Percentiles rank a stretch among this genome's conserved stretches.
Evolutionary conservation across 169 alveolate species (phyloP).

Genomic region (Cryptosporidium ryanae): DNA sequence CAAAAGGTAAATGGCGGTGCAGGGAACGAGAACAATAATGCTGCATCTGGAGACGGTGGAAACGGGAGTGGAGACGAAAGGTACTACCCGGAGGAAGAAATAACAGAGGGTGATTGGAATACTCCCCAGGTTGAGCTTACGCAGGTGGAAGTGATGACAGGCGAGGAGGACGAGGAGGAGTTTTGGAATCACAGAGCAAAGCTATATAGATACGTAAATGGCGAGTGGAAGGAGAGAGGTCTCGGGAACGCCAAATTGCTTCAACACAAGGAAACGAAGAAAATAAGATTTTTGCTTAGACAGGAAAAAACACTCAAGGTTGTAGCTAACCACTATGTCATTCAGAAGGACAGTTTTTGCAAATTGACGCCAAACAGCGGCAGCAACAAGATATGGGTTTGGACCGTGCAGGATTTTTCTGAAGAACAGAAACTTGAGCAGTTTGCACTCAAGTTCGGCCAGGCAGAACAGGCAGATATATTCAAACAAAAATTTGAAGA

Average conservation of each 20-base stretch:
- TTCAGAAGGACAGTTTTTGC: slow-evolving; percentile 89
- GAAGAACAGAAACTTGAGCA: slow-evolving; percentile 94
- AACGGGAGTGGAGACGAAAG: slow-evolving; percentile 78
- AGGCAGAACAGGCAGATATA: slow-evolving; percentile 89
- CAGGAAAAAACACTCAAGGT: slow-evolving; percentile 96
- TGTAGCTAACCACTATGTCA: slow-evolving; percentile 94
- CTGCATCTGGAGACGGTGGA: slow-evolving; percentile 56
- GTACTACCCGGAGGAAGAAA: slow-evolving; percentile 85
- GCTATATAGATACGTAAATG: slow-evolving; percentile 92
- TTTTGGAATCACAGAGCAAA: slow-evolving; percentile 94
- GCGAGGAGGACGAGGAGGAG: slow-evolving; percentile 95
- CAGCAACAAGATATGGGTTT: slow-evolving; percentile 96
- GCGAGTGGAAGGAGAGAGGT: slow-evolving; percentile 98
- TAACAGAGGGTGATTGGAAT: slow-evolving; percentile 88
- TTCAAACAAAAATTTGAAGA: slow-evolving; percentile 91
- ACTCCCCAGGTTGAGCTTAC: slow-evolving; percentile 91
- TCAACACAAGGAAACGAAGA: slow-evolving; percentile 91
- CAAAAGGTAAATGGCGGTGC: slow-evolving; percentile 5
- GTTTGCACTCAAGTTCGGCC: slow-evolving; percentile 93
- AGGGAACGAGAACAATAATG: background rate
- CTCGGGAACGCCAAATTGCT: slow-evolving; percentile 95
- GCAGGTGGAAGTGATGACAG: slow-evolving; percentile 92
- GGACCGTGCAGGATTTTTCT: slow-evolving; percentile 95
- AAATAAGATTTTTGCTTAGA: slow-evolving; percentile 92
- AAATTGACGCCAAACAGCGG: slow-evolving; percentile 94